Conservation (phyloP, 78 protist genomes). For the Isochrysis galbana region DNA sequence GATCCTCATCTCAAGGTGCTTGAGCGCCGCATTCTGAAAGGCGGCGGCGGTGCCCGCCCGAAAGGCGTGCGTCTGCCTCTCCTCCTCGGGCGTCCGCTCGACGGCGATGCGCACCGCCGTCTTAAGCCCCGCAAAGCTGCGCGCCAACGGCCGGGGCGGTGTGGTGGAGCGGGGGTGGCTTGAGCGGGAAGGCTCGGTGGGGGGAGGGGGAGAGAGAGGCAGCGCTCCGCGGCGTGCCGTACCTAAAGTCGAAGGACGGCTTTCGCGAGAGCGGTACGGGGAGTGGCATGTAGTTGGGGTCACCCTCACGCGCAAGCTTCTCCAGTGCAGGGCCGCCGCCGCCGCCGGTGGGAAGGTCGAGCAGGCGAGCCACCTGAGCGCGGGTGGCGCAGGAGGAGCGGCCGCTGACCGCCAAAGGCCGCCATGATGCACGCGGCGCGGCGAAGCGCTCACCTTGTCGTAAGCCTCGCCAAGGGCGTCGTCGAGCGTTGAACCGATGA, state of each 20-base stretch:
- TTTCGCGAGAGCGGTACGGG: not conserved
- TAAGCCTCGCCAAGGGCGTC: slow-evolving; percentile 55
- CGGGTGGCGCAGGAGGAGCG: too few relatives aligned
- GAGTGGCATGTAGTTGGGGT: not conserved
- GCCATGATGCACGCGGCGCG: too few relatives aligned
- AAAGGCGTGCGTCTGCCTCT: not conserved
- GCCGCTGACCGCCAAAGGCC: too few relatives aligned
- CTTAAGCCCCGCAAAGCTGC: slow-evolving; percentile 55
- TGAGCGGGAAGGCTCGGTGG: too few relatives aligned
- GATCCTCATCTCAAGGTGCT: slow-evolving; percentile 39
- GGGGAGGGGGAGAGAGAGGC: too few relatives aligned
- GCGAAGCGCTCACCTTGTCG: slow-evolving; percentile 42
- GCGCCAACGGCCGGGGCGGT: too few relatives aligned
- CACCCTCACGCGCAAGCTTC: slow-evolving; percentile 22
- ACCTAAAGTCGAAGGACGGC: slow-evolving; percentile 36
- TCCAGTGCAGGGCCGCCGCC: slow-evolving; percentile 45
- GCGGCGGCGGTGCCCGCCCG: slow-evolving; percentile 55
- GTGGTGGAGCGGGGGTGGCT: too few relatives aligned
- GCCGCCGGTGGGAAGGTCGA: not conserved
- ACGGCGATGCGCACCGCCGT: slow-evolving; percentile 38
- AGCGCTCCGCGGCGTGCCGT: too few relatives aligned
- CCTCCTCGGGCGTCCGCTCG: not conserved
- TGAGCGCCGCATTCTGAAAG: slow-evolving; percentile 41
- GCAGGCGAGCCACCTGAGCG: not conserved
- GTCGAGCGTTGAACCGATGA: slow-evolving; percentile 51